A percentile compares a stretch with the other conserved stretches of the same genome.
These are phyloP conservation scores for Plasmopara muralis DNA, from an alignment of 352 stramenopile species.

Conservation along the genomic window DNA sequence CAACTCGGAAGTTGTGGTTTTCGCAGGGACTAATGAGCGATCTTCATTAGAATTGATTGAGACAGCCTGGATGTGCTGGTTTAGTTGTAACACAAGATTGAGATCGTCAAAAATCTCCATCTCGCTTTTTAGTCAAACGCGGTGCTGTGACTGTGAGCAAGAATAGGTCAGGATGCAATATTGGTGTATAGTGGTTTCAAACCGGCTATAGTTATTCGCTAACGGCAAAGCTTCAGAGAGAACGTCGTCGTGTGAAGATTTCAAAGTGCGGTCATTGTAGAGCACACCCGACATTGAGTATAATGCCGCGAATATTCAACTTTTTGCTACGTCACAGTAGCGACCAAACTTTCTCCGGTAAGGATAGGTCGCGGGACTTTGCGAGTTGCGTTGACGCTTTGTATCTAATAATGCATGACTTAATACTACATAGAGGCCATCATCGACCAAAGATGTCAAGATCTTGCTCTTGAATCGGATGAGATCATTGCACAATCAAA, in stretches of 20 bases:
- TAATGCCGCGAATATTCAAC: constrained; percentile 24
- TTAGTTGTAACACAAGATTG: too few species aligned
- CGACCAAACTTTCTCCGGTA: constrained; percentile 41
- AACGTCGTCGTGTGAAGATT: constrained; percentile 2
- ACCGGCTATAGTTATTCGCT: constrained; percentile 14
- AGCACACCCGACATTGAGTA: background rate
- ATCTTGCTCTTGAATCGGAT: constrained; percentile 33
- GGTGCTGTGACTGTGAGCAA: too few species aligned
- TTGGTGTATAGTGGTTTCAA: background rate
- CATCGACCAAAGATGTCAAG: constrained; percentile 35
- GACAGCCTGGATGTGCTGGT: too few species aligned
- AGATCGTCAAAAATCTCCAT: constrained; percentile 31
- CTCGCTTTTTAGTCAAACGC: too few species aligned
- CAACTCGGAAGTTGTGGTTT: too few species aligned
- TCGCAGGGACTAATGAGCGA: too few species aligned
- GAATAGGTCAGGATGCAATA: background rate
- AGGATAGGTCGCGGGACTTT: background rate
- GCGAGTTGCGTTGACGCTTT: too few species aligned
- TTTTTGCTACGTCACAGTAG: constrained; percentile 24
- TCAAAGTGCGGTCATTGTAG: background rate
- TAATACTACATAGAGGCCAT: constrained; percentile 18
- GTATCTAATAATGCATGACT: background rate
- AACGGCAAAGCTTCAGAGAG: constrained; percentile 16
- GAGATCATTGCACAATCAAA: constrained; percentile 31
- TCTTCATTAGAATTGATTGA: too few species aligned